Percentiles rank a stretch among this genome's conserved stretches.
Conservation (phyloP, 2,329 filamentous ascomycete genomes). For the Colletotrichum coccodes region DNA sequence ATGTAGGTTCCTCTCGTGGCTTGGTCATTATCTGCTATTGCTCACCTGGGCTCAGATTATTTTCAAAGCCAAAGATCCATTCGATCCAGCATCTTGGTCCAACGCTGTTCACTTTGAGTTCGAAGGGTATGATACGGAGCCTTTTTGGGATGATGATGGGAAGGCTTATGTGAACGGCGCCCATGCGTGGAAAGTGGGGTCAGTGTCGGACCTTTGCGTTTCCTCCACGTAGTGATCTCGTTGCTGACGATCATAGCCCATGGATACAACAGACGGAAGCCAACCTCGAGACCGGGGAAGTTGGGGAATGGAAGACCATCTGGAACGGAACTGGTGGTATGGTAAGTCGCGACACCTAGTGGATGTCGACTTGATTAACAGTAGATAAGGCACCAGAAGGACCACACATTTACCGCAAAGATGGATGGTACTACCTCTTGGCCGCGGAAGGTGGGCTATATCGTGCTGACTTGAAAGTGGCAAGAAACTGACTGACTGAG, state of each 20-base stretch:
- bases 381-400: constrained; percentile 50
- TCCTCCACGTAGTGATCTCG: constrained; percentile 46
- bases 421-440: constrained; percentile 63
- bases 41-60: constrained; percentile 14
- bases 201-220: constrained; percentile 47
- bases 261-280: constrained; percentile 56
- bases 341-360: background rate
- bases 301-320: constrained; percentile 11
- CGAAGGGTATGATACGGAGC: constrained; percentile 49
- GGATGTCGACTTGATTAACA: background rate
- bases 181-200: constrained; percentile 47
- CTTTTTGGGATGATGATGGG: constrained; percentile 67
- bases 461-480: background rate
- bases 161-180: constrained; percentile 55
- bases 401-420: constrained; percentile 63
- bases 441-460: constrained; percentile 54
- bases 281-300: constrained; percentile 38
- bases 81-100: constrained; percentile 36
- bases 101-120: constrained; percentile 38
- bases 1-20: constrained; percentile 43
- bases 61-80: constrained; percentile 32
- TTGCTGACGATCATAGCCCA: constrained; percentile 47
- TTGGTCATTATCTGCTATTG: constrained; percentile 36
- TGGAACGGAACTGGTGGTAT: constrained; percentile 21
- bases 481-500: background rate